phyloP scores from a whole-genome alignment of 2,329 filamentous ascomycete species.

The Nothopassalora personata region DNA sequence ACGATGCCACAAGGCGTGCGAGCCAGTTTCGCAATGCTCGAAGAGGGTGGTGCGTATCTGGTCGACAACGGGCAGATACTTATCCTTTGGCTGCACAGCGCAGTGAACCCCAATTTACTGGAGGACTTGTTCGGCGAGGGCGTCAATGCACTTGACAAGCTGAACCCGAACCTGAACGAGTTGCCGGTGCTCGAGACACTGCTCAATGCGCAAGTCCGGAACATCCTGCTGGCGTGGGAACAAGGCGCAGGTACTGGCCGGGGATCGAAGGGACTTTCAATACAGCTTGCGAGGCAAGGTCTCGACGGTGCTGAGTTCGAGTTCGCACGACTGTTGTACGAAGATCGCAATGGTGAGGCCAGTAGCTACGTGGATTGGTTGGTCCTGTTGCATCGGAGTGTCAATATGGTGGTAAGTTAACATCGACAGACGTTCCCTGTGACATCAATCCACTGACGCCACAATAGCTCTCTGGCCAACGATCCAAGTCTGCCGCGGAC shows the following conservation, averaged over 20 bases:
- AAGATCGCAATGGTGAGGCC: slow-evolving; percentile 95
- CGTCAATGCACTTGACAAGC: slow-evolving; percentile 61
- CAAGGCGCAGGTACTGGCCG: slow-evolving; percentile 49
- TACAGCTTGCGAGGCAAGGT: slow-evolving; percentile 87
- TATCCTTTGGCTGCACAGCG: slow-evolving; percentile 84
- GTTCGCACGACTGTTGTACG: slow-evolving; percentile 83
- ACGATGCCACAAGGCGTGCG: slow-evolving; percentile 75
- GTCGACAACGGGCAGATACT: slow-evolving; percentile 93
- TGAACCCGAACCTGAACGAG: slow-evolving; percentile 75
- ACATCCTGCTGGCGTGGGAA: slow-evolving; percentile 82
- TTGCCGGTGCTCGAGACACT: slow-evolving; percentile 85
- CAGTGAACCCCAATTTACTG: slow-evolving; percentile 87
- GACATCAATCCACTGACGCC: slow-evolving; percentile 13
- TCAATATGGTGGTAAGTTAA: slow-evolving; percentile 67
- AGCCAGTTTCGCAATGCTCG: slow-evolving; percentile 78
- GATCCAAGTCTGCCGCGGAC: slow-evolving; percentile 23
- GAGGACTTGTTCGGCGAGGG: slow-evolving; percentile 83
- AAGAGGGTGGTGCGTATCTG: slow-evolving; percentile 88
- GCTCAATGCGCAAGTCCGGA: slow-evolving; percentile 89
- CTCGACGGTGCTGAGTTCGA: slow-evolving; percentile 94
- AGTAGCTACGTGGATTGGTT: slow-evolving; percentile 99
- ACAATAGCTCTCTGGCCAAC: slow-evolving; percentile 28
- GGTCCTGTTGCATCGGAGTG: slow-evolving; percentile 86
- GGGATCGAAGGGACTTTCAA: slow-evolving; percentile 65
- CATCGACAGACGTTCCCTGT: background rate